These are phyloP conservation scores for Suillus decipiens DNA, from an alignment of 768 basidiomycete species.

Conservation along the genomic window DNA sequence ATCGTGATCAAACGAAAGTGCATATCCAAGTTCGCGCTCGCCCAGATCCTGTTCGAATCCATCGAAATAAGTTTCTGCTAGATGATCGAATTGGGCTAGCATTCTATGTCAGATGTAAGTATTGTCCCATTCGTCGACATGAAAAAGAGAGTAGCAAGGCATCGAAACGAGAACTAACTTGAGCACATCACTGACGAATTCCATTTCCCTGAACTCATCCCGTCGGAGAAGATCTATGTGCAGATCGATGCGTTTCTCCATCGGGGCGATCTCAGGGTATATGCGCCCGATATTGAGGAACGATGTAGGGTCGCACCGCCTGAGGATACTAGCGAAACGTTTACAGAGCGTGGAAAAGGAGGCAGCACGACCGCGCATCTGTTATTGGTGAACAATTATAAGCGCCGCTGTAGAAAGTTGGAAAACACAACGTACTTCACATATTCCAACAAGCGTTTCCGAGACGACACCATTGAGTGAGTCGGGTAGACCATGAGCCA, in stretches of 20 bases:
- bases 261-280: conserved; percentile 78
- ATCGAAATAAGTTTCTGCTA: conserved; percentile 84
- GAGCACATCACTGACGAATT: conserved; percentile 87
- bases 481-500: conserved; percentile 82
- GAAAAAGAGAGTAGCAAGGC: no score
- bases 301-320: conserved; percentile 77
- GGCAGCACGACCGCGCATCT: conserved; percentile 86
- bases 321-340: conserved; percentile 84
- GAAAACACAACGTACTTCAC: conserved; percentile 61
- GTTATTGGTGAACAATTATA: conserved; percentile 5
- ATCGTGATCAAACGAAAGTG: conserved; percentile 83
- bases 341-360: conserved; percentile 82
- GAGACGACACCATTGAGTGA: conserved; percentile 81
- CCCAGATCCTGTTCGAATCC: conserved; percentile 85
- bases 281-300: conserved; percentile 87
- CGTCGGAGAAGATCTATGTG: conserved; percentile 82
- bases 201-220: conserved; percentile 92
- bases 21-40: conserved; percentile 86
- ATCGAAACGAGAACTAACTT: conserved; percentile 49
- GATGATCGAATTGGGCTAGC: conserved; percentile 90
- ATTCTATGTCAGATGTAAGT: conserved; percentile 54
- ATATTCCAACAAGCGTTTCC: conserved; percentile 89
- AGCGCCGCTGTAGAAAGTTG: not conserved
- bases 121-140: not conserved
- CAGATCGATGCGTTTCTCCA: conserved; percentile 92